Base-by-base conservation (phyloP, 805 yeast genomes). In the Ogataea saltuana region DNA sequence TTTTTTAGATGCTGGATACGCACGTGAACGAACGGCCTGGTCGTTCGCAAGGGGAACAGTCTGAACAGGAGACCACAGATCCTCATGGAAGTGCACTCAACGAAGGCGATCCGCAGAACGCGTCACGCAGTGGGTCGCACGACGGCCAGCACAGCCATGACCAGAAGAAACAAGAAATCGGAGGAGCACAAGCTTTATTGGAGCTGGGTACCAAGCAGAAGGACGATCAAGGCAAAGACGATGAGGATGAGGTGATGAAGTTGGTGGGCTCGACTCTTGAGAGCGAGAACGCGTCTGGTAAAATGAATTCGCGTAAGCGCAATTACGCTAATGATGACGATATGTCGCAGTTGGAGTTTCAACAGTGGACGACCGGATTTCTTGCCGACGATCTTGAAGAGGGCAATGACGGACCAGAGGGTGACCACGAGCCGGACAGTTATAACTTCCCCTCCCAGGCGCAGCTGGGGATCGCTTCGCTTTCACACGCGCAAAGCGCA, bases 181-280 rank as follows among this genome's bases (percentile, higher is more conserved):
- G 57, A n/a, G 55, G 63, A 37, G 65, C 64, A 9, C 56, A 55
- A 35, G 63, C 63, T 2, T 41, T 60, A 30, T 44, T 60, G 30
- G 56, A 56, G 37, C 36, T 60, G 30, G 54, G 54, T 16, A 55
- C 48, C 21, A 55, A 54, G 38, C 51, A 44, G 22, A 47, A 54
- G 22, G 51, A 50, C 26, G 54, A 51, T 33, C 34, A 39, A 17
- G 69, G 64, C 28, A 67, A 73, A 44, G 80, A 78, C 11, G 93
- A 84, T 3, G 93, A 84, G 55, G 93, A 85, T 13, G 93, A 89
- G 0, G 89, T 85, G 13, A 72, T 85, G 78, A 74, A 77, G 42
- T 77, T 78, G 52, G 91, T 84, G 11, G 88, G 85, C 15, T 85
- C 83, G 6, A 75, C 81, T 1, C 61, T 83, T 6, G 33, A 30